Base-by-base conservation (phyloP, 768 basidiomycete genomes). In the Russula brevipes region DNA sequence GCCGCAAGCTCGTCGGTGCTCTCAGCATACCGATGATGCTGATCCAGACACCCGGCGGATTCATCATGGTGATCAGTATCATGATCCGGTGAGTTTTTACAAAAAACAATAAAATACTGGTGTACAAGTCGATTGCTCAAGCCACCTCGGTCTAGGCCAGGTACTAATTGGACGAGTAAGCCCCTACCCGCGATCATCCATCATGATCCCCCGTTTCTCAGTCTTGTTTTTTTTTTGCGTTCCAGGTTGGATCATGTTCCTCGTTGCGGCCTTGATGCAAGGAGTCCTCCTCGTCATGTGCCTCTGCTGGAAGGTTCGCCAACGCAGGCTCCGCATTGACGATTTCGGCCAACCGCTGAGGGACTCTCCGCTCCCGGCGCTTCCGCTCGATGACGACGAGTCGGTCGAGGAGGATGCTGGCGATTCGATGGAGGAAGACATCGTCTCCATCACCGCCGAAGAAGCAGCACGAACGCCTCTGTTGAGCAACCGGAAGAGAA, bases 11-110 rank as follows among this genome's bases (percentile, higher is more conserved):
- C 12, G 94, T 98, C 9, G 96, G 96, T 3, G 93, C 94, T 0
- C 78, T 98, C 16, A 94, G 92, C 70, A 90, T 99, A 60, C 88
- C 89, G 1, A 98, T 93, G 85, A 98, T 99, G 96, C 76, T 84
- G 53, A 91, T 99, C 16, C 96, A 98, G 74, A 92, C 85, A 12
- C 94, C 94, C 3, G 95, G 94, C 4, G 88, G 90, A 1, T 77
- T 91, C 3, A 71, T 91, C n/a, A 95, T 98, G 87, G 88, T 91
- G 6, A 65, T 87, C 4, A 90, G 86, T 66, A 90, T 94, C 60
- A 89, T 87, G 7, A 75, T 91, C 31, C 77, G 85, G 82, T 86
- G 60, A 17, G 78, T 69, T 30, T 63, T 39, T 35, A 24, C 1
- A 24, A 24, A 24, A 24, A 24, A 24, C 24, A 24, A 24, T 24